Base-by-base conservation (phyloP, 2,329 filamentous ascomycete genomes). In the Pyricularia pennisetigena region DNA sequence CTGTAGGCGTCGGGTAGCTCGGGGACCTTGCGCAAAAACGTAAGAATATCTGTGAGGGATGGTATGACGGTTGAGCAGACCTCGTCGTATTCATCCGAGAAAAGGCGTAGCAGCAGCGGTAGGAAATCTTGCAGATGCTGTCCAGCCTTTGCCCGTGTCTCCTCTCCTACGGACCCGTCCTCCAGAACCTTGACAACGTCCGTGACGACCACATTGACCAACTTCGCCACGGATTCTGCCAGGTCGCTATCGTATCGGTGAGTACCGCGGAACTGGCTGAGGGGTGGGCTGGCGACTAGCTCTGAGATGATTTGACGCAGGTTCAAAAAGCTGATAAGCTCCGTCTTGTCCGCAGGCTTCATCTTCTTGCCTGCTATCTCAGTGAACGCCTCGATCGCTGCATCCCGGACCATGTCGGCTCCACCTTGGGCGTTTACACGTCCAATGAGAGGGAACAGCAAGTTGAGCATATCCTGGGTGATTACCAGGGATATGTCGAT, bases 291-390 rank as follows among this genome's bases (percentile, higher is more conserved):
- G 71, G 87, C 86, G 71, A 97, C 88, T 68, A 99, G 88, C 79
- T 97, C 92, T 49, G 89, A 86, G 67, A 98, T 89, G 72, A 99
- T 93, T 66, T 90, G 88, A 70, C 89, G 88, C 57, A 99, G 84
- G 76, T 95, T 97, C 71, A 99, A 85, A 78, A 97, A 97, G 28
- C 88, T 82, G 72, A 99, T 96, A 83, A 99, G 89, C 74, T 96
- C 90, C 74, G 97, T 90, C 84, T 99, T 99, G 81, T 98, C 94
- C 54, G 87, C 83, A 1, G 93, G 85, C 74, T 92, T 93, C 95
- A 99, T 99, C 83, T 98, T 98, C 85, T 99, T 99, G 77, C 90
- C 91, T 69, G 97, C 92, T 72, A 97, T 97, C 79, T 99, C 94
- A 5, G 93, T 97, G 76, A 99, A 90, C 30, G 95, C 93, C 75